Evolutionary conservation across 192 early-diverging fungal genomes (phyloP).

Genomic region (Coemansia sp.): DNA sequence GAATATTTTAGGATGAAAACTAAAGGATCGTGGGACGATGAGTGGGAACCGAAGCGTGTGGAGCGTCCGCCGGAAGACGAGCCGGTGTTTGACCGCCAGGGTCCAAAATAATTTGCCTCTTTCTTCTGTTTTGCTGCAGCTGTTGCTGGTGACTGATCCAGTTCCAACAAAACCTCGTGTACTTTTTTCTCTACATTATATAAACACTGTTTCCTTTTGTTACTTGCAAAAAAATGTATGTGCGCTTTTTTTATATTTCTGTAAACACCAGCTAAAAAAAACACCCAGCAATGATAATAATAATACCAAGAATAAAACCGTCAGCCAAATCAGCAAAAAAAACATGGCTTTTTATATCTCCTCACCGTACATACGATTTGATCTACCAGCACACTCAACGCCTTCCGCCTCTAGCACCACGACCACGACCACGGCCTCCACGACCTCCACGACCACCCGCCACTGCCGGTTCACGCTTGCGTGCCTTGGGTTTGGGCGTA

Average conservation of each 20-base stretch:
- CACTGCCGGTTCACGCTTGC: constrained; percentile 66
- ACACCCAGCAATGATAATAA: no score
- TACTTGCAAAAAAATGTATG: no score
- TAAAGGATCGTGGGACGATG: constrained; percentile 37
- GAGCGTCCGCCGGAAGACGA: constrained; percentile 47
- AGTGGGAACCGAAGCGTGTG: constrained; percentile 53
- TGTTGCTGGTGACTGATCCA: no score
- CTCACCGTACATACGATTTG: background rate
- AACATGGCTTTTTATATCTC: background rate
- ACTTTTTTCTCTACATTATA: no score
- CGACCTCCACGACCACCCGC: constrained; percentile 20
- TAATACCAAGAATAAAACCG: no score
- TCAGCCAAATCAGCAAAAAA: no score
- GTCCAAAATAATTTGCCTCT: constrained; percentile 1
- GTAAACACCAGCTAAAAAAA: no score
- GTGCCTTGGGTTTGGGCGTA: constrained; percentile 88
- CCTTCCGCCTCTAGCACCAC: constrained; percentile 66
- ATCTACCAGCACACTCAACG: constrained; percentile 14
- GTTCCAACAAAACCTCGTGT: no score
- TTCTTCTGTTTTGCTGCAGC: no score
- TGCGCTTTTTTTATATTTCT: no score
- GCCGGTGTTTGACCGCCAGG: constrained; percentile 52
- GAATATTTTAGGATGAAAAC: constrained; percentile 62
- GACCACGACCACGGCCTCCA: constrained; percentile 63
- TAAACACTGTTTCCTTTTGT: no score